Evolutionary conservation across 257 asterid genomes (phyloP).

Genomic region (Oldenlandia corymbosa): DNA sequence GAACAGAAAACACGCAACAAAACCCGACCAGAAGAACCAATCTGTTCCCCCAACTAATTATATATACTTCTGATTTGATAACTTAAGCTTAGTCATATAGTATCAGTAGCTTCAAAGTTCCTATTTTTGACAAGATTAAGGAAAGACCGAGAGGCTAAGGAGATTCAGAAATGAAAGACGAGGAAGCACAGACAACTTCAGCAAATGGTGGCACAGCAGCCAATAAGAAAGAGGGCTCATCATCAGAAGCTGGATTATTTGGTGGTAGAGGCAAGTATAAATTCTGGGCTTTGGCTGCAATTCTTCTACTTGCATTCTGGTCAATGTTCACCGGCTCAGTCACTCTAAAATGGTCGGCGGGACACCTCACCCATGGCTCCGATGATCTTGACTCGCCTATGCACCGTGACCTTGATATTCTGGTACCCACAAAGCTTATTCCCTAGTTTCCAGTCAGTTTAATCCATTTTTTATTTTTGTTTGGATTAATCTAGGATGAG

Average conservation of each 20-base stretch:
- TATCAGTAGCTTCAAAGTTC: not conserved
- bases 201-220: constrained; percentile 19
- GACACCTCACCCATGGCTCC: constrained; percentile 43
- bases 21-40: not conserved
- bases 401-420: constrained; percentile 70
- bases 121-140: not conserved
- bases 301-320: constrained; percentile 76
- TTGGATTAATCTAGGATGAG: too few species aligned
- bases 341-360: constrained; percentile 74
- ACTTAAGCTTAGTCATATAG: not conserved
- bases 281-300: constrained; percentile 82
- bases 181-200: constrained; percentile 42
- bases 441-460: not conserved
- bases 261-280: constrained; percentile 85
- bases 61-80: not conserved
- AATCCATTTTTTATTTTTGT: not conserved
- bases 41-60: too few species aligned
- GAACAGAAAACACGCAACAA: not conserved
- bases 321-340: constrained; percentile 92
- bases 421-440: constrained; percentile 44
- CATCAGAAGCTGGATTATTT: constrained; percentile 44
- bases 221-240: constrained; percentile 60
- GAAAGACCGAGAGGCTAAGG: too few species aligned
- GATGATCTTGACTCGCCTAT: constrained; percentile 45
- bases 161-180: constrained; percentile 62